Conservation (phyloP, 169 alveolate species). For the Eimeria acervulina region DNA sequence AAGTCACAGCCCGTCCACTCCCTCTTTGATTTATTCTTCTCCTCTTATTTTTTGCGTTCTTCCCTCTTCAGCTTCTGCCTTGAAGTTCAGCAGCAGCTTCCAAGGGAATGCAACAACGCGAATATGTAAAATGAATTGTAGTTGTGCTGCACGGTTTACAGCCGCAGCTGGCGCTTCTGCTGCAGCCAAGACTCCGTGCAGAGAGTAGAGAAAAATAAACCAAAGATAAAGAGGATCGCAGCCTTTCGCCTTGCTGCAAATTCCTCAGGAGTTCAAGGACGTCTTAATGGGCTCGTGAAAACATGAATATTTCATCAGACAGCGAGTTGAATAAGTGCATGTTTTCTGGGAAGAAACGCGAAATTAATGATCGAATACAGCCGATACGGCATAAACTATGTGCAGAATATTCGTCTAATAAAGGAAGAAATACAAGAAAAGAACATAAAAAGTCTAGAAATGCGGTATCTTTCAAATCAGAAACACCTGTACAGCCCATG, state of each 20-base stretch:
- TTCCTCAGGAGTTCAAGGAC: not conserved
- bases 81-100: not conserved
- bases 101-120: not conserved
- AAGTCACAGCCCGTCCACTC: conserved; percentile 9
- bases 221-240: not conserved
- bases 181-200: conserved; percentile 1
- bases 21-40: not conserved
- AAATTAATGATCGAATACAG: no score
- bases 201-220: not conserved
- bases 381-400: no score
- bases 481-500: no score
- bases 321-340: not conserved
- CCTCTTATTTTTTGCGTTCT: conserved; percentile 8
- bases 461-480: no score
- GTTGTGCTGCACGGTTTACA: conserved; percentile 21
- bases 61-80: not conserved
- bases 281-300: not conserved
- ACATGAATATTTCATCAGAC: not conserved
- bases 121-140: no score
- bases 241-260: conserved; percentile 23
- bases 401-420: no score
- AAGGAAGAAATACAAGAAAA: no score
- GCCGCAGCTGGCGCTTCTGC: not conserved
- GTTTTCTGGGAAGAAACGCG: no score
- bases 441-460: no score